Evolutionary conservation across 1,284 basidiomycete species (phyloP), one percentile per base, ranked within the genome.

Genomic region (Ceratobasidium sp.): DNA sequence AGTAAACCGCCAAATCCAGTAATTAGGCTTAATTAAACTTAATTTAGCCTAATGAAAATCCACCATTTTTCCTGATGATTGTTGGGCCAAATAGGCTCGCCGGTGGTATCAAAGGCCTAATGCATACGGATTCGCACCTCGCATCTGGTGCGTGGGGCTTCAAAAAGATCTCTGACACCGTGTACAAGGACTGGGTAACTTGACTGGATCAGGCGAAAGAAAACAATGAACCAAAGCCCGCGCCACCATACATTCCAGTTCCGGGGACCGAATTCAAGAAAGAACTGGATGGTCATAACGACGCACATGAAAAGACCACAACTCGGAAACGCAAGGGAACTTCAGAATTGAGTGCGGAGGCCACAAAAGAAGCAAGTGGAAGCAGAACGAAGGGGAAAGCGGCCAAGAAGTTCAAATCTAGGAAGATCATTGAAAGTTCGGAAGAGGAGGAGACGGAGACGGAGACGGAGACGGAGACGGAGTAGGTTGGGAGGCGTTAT

Each of bases 91-190:
- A 49, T 29, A 32, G 54, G 29, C 54, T 69, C n/a, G 29, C 52
- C 7, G 67, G 67, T 7, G 67, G 67, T 54, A 43, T 69, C 13
- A 69, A 69, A 56, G 67, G 67, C 13, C 22, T 69, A 19, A n/a
- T 34, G 51, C 67, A 69, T 19, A 49, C 67, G 0, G 67, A 69
- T 37, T 37, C 3, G 13, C 49, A 54, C 7, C 67, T 69, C 29
- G 25, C n/a, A 4, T 8, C 25, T 19, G 67, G 51, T 4, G 2
- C 2, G 3, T 69, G 67, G 67, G 49, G 67, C 8, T 69, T 54
- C 49, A 11, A 54, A 40, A 56, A 69, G n/a, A 17, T 69, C 13
- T 9, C 9, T 22, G 67, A 34, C 2, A 29, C 4, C 6, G 17
- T 17, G 8, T 56, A 69, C 51, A 43, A 69, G 22, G 51, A 69